Percentiles rank a stretch among this genome's conserved stretches.
Evolutionary conservation across 768 basidiomycete species (phyloP).

Genomic region (Pholiota conissans): DNA sequence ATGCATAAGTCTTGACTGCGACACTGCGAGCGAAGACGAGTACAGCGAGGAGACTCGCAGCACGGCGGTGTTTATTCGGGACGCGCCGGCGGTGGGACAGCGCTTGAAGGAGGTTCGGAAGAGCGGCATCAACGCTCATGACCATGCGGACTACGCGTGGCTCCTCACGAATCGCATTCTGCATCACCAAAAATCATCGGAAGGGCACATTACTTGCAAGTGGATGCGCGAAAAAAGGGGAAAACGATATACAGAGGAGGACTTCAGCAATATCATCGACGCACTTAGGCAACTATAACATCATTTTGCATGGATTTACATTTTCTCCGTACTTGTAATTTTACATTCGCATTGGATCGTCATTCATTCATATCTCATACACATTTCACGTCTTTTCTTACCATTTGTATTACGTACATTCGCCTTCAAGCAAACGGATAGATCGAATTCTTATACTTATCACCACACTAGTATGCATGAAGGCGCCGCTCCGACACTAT

Average conservation of each 20-base stretch:
- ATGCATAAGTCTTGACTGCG: neutral
- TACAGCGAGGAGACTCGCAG: conserved; percentile 9
- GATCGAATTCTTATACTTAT: too few relatives aligned
- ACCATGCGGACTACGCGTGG: conserved; percentile 18
- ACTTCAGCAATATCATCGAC: conserved; percentile 33
- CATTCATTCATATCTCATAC: neutral
- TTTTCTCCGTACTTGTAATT: neutral
- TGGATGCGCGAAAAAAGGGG: conserved; percentile 43
- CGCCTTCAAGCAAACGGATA: neutral
- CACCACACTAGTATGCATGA: too few relatives aligned
- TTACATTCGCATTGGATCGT: neutral
- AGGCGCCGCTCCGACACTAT: too few relatives aligned
- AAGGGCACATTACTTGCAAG: conserved; percentile 20
- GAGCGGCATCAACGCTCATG: neutral
- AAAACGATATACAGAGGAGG: conserved; percentile 32
- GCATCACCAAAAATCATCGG: conserved; percentile 8
- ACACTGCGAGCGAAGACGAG: conserved; percentile 11
- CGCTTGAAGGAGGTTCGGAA: neutral
- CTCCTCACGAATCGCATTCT: conserved; percentile 16
- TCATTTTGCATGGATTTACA: neutral
- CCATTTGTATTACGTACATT: neutral
- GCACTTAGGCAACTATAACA: conserved; percentile 32
- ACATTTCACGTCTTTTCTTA: neutral
- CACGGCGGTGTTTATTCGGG: neutral
- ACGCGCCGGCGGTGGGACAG: neutral